These are phyloP conservation scores for Aegilops sharonensis DNA, from an alignment of 176 grass and related monocot species.

Conservation along the genomic window DNA sequence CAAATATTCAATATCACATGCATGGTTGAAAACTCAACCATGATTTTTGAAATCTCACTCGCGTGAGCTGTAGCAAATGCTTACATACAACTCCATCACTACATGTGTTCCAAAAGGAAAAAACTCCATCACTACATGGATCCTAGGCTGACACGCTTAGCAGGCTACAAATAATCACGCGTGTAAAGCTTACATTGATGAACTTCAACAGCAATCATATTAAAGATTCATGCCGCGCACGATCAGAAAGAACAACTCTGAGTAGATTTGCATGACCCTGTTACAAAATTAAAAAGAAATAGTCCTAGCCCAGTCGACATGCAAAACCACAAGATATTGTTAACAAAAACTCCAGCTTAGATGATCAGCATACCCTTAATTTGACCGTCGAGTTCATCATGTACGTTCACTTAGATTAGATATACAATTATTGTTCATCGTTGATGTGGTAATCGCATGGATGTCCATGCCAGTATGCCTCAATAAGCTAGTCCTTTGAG, in stretches of 20 bases:
- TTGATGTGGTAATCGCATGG: not conserved
- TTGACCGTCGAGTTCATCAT: not conserved
- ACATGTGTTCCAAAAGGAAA: too few relatives aligned
- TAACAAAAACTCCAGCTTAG: not conserved
- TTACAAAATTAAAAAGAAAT: not conserved
- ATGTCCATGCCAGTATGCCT: not conserved
- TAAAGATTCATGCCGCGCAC: conserved; percentile 10
- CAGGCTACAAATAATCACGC: not conserved
- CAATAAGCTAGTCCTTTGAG: not conserved
- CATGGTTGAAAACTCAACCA: too few relatives aligned
- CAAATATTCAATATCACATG: too few relatives aligned
- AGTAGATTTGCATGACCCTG: conserved; percentile 13
- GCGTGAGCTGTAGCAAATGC: too few relatives aligned
- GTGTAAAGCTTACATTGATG: not conserved
- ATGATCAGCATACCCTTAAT: not conserved
- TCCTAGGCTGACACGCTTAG: not conserved
- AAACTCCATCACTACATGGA: not conserved
- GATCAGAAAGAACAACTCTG: not conserved
- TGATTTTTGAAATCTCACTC: too few relatives aligned
- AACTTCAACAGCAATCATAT: conserved; percentile 6
- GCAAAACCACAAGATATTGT: conserved; percentile 31
- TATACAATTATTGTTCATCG: not conserved
- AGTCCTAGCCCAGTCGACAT: conserved; percentile 29
- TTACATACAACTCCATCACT: too few relatives aligned
- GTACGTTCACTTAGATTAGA: not conserved